Percentiles rank a stretch among this genome's conserved stretches.
These are phyloP conservation scores for Diaporthe vexans DNA, from an alignment of 2,329 filamentous ascomycete genomes.

Conservation along the genomic window DNA sequence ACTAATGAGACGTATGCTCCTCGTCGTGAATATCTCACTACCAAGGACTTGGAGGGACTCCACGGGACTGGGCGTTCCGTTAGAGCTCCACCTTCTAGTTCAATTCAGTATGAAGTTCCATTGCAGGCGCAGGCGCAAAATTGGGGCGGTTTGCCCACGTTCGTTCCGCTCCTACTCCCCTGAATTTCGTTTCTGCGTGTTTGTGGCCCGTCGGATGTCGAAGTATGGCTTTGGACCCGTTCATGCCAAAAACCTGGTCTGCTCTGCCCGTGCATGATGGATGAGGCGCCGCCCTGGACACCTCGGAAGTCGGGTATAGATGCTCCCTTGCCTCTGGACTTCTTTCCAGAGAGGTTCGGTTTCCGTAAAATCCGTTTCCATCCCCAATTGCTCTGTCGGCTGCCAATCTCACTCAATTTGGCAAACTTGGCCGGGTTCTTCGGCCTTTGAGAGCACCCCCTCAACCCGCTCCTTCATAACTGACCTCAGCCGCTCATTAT, in stretches of 20 bases:
- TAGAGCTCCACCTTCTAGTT: not conserved
- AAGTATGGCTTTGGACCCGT: not conserved
- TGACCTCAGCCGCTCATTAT: constrained; percentile 11
- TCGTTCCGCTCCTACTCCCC: constrained; percentile 4
- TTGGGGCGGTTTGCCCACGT: constrained; percentile 3
- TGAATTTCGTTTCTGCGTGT: constrained; percentile 26
- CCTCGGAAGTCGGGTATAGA: not conserved
- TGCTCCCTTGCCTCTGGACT: not conserved
- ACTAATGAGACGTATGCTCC: not conserved
- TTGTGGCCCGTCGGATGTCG: constrained; percentile 11
- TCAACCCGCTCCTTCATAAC: constrained; percentile 3
- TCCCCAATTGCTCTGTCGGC: not conserved
- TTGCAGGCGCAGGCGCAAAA: constrained; percentile 8
- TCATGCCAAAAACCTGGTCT: not conserved
- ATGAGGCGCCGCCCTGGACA: not conserved
- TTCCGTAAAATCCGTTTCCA: not conserved
- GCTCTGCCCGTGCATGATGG: not conserved
- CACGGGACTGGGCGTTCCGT: constrained; percentile 4
- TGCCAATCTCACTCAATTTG: too few species aligned
- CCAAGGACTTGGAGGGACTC: not conserved
- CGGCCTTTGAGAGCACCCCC: not conserved
- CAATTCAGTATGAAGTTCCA: constrained; percentile 18
- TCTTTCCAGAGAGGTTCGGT: not conserved
- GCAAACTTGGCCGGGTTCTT: not conserved
- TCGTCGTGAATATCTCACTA: not conserved